Conservation (phyloP, 257 asterid genomes). For the Perilla frutescens region DNA sequence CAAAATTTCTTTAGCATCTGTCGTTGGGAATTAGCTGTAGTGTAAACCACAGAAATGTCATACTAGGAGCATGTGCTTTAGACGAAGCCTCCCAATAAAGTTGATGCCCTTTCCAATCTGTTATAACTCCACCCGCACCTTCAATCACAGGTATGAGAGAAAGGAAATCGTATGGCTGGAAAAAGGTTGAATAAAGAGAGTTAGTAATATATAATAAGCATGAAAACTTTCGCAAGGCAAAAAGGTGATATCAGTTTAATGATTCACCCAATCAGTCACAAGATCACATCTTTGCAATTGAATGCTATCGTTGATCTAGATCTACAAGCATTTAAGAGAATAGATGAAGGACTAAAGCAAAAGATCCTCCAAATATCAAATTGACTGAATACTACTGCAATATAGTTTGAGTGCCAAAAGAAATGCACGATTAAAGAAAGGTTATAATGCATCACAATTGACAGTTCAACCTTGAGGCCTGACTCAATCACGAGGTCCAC, state of each 20-base stretch:
- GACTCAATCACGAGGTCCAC: slow-evolving; percentile 95
- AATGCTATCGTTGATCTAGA: slow-evolving; percentile 4
- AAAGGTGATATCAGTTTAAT: slow-evolving; percentile 20
- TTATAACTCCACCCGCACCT: slow-evolving; percentile 92
- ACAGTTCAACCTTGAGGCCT: slow-evolving; percentile 79
- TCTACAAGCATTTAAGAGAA: neutral
- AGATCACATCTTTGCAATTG: slow-evolving; percentile 1
- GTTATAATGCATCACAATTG: slow-evolving; percentile 12
- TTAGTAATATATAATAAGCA: neutral
- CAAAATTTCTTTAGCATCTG: neutral
- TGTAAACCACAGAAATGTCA: neutral
- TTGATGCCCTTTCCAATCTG: slow-evolving; percentile 81
- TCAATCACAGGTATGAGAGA: slow-evolving; percentile 91
- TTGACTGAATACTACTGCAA: slow-evolving; percentile 3
- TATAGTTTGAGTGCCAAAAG: slow-evolving; percentile 12
- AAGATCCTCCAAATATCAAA: neutral
- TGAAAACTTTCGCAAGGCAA: neutral
- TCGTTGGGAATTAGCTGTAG: neutral
- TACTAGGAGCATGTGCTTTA: slow-evolving; percentile 67
- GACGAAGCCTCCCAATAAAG: slow-evolving; percentile 90
- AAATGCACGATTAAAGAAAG: neutral
- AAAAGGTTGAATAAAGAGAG: slow-evolving; percentile 17
- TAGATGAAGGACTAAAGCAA: neutral
- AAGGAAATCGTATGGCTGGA: slow-evolving; percentile 96
- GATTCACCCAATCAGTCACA: slow-evolving; percentile 22